Evolutionary conservation across 257 asterid species (phyloP), one percentile per base, ranked within the genome.

Genomic region (Nicotiana paniculata): DNA sequence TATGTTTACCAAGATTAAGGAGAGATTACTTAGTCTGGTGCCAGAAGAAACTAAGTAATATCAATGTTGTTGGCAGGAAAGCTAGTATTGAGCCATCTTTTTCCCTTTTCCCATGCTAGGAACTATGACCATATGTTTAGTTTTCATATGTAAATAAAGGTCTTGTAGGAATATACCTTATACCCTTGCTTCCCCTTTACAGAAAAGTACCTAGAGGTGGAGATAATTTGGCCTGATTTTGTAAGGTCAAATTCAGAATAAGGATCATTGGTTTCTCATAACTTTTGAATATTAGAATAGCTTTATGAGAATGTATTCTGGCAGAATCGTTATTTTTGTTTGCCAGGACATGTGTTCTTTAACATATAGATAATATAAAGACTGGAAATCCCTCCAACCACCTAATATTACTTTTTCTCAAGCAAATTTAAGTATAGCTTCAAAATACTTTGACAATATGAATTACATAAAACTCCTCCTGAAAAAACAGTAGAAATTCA

Each of bases 101-200:
- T 85, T 86, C 87, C 77, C 95, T 95, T 84, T 95, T 95, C 55
- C 98, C 98, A n/a, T 90, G 96, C 83, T 95, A 81, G 85, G 66
- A 77, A 21, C 7, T 62, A 46, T 54, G 16, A 16, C 43, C 46
- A 0, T 13, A 51, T 63, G 43, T 37, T 62, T 17, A 17, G 24
- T 76, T 63, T 57, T 55, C 68, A 82, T 46, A 26, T 64, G 77
- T 64, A 77, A 48, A 39, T 77, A 53, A 37, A 57, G 32, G 85
- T 37, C 28, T 33, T 43, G n/a, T 51, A 48, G 61, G 79, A 37
- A 37, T 18, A 3, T 11, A 10, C 1, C 12, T 0, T 75, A 0
- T 16, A 26, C 80, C 46, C 37, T 75, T 51, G 63, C 80, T 75
- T 75, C 80, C 80, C 63, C 80, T 75, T 75, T 61, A 66, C 53